Base-by-base conservation (phyloP, 345 rosid species). In the Camelina sativa region DNA sequence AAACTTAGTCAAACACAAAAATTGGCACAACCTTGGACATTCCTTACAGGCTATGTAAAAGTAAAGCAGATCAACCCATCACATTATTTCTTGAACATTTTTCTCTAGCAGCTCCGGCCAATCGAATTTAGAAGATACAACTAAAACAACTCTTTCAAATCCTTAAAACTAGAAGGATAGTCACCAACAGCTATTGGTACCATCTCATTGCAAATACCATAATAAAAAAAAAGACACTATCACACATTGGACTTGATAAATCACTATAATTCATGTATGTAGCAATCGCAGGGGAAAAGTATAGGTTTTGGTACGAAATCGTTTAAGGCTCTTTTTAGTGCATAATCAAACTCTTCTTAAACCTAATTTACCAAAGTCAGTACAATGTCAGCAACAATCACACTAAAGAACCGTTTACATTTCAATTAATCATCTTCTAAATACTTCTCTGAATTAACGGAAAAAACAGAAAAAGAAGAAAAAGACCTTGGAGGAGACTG, bases 401-500 rank as follows among this genome's bases (percentile, higher is more conserved):
- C 53, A 38, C 34, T 5, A 17, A 6, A 16, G 16, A 17, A 48
- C 64, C 13, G 10, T 30, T 50, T 34, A 22, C 15, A 5, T 6
- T 65, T 8, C 13, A 7, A 38, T 52, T 10, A 56, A 16, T 62
- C 66, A 11, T 62, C 20, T 34, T 34, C 8, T 2, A 34, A 0
- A 34, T 7, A 34, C 9, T 34, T 34, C 37, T 34, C 37, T 7
- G 9, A 34, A 34, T 34, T 34, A 34, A 8, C 11, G 5, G 7
- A n/a, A 47, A 47, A 47, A 71, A 32, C 12, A 69, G 8, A 30
- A 17, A 30, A 4, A 37, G 12, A 61, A 41, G 22, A 19, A 48
- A 48, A 12, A 11, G 41, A 95, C 97, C 93, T 90, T 96, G 35
- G 95, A 90, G 23, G 91, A 89, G 69, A 80, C 73, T 44, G 96